A percentile compares a stretch with the other conserved stretches of the same genome.
Evolutionary conservation across 164 flowering plant species (phyloP).

Genomic region (Amborella trichopoda): DNA sequence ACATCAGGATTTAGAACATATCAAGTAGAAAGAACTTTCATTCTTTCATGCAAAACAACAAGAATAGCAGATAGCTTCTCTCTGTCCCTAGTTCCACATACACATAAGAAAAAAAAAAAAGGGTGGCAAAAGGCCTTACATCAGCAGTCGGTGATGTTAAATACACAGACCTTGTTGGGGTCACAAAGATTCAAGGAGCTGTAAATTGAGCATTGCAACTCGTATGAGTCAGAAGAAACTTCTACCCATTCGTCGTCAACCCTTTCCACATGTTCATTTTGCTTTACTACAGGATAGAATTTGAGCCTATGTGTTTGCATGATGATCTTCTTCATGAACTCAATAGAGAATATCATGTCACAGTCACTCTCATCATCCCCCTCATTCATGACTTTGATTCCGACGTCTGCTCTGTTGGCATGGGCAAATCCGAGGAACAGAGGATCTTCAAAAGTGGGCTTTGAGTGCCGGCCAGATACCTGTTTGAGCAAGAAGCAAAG

Average conservation of each 20-base stretch:
- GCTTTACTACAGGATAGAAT: conserved; percentile 23
- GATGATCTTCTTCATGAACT: conserved; percentile 34
- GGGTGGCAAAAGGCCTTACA: too few relatives aligned
- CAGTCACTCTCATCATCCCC: conserved; percentile 23
- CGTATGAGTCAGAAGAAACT: conserved; percentile 62
- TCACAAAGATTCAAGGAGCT: conserved; percentile 35
- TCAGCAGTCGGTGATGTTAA: conserved; percentile 36
- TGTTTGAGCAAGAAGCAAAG: conserved; percentile 20
- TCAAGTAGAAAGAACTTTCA: too few relatives aligned
- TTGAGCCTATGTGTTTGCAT: conserved; percentile 32
- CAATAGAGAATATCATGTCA: conserved; percentile 45
- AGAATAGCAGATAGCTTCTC: too few relatives aligned
- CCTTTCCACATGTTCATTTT: conserved; percentile 34
- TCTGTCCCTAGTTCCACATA: too few relatives aligned
- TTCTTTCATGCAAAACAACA: too few relatives aligned
- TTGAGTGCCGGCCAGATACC: conserved; percentile 31
- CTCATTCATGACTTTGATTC: conserved; percentile 27
- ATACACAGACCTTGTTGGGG: conserved; percentile 36
- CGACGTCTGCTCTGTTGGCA: conserved; percentile 42
- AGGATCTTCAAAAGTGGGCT: conserved; percentile 13
- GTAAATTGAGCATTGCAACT: conserved; percentile 42
- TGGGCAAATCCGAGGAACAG: conserved; percentile 39
- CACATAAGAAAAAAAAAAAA: too few relatives aligned
- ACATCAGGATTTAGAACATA: too few relatives aligned
- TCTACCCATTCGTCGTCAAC: conserved; percentile 67